Base-by-base conservation (phyloP, 1,284 basidiomycete species). In the Gymnopus androsaceus region DNA sequence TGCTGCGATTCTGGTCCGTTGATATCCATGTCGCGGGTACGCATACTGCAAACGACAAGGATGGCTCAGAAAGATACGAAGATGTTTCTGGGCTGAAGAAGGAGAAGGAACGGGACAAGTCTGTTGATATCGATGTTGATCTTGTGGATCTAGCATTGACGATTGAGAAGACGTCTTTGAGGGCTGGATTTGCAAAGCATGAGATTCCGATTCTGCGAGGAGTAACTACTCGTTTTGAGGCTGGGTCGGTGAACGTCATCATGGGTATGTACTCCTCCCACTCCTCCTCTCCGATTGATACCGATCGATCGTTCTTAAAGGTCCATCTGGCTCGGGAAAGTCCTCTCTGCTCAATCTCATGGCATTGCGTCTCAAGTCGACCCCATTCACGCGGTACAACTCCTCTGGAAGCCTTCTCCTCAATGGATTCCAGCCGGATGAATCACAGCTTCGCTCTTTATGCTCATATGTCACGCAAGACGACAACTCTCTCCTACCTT, bases 391-490 rank as follows among this genome's bases (percentile, higher is more conserved):
- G 34, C 30, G 41, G 6, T 59, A 64, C 60, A 17, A 56, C 56
- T 51, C 55, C 34, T 57, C 59, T 50, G 27, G 65, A 44, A 56
- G 54, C 6, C 50, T 66, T 3, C 40, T 65, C 15, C 59, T 65
- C 21, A 64, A 65, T 47, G 63, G 61, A 7, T 28, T 46, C 48
- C 31, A 54, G 41, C 17, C 55, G 38, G 28, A 59, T 55, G 36
- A 59, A 51, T 45, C 42, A 45, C 60, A 45, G 12, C 54, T 63
- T 14, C 64, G 59, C 17, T 44, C 48, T 7, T 44, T 75, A 27
- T 69, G 78, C 19, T 77, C 76, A 0, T 81, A 79, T 56, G 77
- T 81, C 6, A 76, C 80, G 56, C 80, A 81, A 66, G 78, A 80
- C 47, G 79, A 82, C 54, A 72, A 75, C 48, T 76, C 74, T 65